These are phyloP conservation scores for Tinospora cordifolia DNA, from an alignment of 164 flowering plant species.

Conservation along the genomic window DNA sequence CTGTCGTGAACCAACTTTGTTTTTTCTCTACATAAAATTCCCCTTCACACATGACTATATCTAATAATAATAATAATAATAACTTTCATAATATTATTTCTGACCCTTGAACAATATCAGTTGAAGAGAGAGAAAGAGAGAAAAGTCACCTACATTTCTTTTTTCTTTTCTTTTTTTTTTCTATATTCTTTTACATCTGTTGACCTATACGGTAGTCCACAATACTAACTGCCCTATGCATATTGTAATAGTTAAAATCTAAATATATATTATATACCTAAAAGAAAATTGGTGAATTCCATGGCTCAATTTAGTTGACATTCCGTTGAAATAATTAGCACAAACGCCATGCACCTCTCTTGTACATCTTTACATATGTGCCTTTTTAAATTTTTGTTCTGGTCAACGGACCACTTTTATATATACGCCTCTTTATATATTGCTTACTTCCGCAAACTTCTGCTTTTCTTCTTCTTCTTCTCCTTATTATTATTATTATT, in stretches of 20 bases:
- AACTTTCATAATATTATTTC: background rate
- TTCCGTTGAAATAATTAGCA: conserved; percentile 3
- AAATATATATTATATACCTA: background rate
- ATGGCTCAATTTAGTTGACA: conserved; percentile 12
- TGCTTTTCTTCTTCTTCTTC: background rate
- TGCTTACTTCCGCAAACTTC: too few species aligned
- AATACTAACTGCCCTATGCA: background rate
- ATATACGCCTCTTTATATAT: background rate
- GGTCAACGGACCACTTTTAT: background rate
- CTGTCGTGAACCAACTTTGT: conserved; percentile 10
- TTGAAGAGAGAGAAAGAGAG: background rate
- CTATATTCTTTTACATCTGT: background rate
- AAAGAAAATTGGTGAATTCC: conserved; percentile 1
- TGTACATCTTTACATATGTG: background rate
- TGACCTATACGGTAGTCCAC: background rate
- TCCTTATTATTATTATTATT: background rate
- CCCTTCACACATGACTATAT: background rate
- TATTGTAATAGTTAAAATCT: too few species aligned
- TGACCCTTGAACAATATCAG: background rate
- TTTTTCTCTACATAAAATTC: background rate
- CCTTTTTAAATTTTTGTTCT: background rate
- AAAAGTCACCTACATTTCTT: background rate
- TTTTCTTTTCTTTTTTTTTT: background rate
- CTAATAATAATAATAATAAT: background rate
- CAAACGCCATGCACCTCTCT: background rate